These are phyloP conservation scores for Chenopodium suecicum DNA, from an alignment of 148 eudicot genomes.

Conservation along the genomic window DNA sequence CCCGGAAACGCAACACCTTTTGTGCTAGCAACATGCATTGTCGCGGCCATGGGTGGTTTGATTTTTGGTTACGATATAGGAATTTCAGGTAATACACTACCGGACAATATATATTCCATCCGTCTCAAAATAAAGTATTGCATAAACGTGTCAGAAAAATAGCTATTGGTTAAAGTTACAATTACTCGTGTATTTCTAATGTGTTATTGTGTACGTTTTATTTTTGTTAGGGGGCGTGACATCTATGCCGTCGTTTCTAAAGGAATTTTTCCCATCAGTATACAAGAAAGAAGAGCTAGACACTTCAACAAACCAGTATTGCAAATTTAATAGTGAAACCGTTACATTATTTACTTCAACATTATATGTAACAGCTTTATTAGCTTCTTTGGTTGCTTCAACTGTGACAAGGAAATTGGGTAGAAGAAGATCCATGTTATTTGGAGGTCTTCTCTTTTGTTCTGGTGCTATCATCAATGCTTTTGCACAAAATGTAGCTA, in stretches of 20 bases:
- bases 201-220: neutral
- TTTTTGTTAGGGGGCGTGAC: constrained; percentile 62
- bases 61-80: constrained; percentile 88
- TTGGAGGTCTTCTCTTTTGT: constrained; percentile 60
- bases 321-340: constrained; percentile 62
- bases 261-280: constrained; percentile 60
- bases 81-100: constrained; percentile 51
- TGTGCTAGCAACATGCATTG: constrained; percentile 60
- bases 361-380: constrained; percentile 67
- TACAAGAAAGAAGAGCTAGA: constrained; percentile 39
- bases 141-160: no score
- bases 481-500: constrained; percentile 51
- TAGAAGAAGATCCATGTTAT: constrained; percentile 61
- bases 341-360: constrained; percentile 80
- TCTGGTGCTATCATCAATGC: constrained; percentile 63
- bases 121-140: neutral
- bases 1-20: constrained; percentile 67
- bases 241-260: constrained; percentile 56
- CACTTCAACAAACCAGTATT: constrained; percentile 51
- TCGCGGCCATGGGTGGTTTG: constrained; percentile 86
- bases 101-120: neutral
- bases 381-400: constrained; percentile 69
- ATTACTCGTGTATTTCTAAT: no score
- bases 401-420: constrained; percentile 61
- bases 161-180: no score